phyloP scores from a whole-genome alignment of 140 eudicot genomes.

The Cichorium intybus region DNA sequence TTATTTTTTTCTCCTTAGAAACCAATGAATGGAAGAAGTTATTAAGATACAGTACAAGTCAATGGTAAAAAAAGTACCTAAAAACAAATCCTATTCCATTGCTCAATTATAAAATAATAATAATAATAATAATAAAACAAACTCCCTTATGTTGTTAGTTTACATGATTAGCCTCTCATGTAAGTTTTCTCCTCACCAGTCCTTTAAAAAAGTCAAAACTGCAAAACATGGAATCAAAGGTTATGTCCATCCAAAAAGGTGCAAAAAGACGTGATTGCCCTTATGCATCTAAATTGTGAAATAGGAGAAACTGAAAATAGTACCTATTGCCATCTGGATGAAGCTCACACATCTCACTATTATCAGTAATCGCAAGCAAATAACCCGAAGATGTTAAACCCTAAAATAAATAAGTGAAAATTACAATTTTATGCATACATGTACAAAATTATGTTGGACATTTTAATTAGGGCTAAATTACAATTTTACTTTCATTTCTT shows the following conservation, averaged over 20 bases:
- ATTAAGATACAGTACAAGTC: background rate
- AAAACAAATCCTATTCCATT: background rate
- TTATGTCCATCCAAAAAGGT: background rate
- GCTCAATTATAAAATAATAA: background rate
- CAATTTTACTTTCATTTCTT: background rate
- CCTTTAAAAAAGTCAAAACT: conserved; percentile 96
- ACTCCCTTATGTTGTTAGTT: too few species aligned
- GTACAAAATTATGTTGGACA: background rate
- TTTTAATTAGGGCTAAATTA: background rate
- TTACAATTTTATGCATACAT: conserved; percentile 8
- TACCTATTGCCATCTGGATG: conserved; percentile 99
- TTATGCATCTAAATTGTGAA: background rate
- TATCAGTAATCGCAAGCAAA: conserved; percentile 64
- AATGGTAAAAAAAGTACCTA: background rate
- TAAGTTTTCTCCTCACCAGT: conserved; percentile 70
- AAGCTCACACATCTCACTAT: conserved; percentile 83
- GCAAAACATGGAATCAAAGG: conserved; percentile 28
- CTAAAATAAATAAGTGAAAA: conserved; percentile 35
- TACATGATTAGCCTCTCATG: conserved; percentile 32
- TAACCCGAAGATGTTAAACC: conserved; percentile 90
- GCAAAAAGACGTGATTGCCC: too few species aligned
- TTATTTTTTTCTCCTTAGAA: background rate
- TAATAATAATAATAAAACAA: too few species aligned
- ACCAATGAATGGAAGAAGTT: background rate
- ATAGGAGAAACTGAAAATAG: background rate